Evolutionary conservation across 371 early-diverging fungal genomes (phyloP), one percentile per base, ranked within the genome.

Genomic region (Apophysomyces trapeziformis): DNA sequence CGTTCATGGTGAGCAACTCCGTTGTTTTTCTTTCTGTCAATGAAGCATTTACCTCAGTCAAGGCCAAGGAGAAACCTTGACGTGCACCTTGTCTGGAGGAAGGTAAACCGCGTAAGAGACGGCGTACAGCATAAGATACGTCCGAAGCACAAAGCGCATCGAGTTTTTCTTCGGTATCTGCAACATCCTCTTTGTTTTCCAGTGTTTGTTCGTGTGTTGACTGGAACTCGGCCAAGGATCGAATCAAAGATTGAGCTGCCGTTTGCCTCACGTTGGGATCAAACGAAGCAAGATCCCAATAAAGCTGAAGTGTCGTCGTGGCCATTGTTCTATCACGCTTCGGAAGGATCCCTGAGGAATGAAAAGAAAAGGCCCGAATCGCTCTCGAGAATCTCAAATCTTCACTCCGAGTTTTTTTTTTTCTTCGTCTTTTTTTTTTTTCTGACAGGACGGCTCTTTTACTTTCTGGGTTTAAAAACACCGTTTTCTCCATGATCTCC

Each of bases 41-140:
- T 26, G 32, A 26, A 26, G 32, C 26, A 7, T 18, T 63, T 82
- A 87, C 87, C 78, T 97, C 97, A 5, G 95, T 92, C 62, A 98
- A 83, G n/a, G 95, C 95, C 38, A 96, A 79, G 6, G 96, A 88
- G 75, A 95, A 98, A 13, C 98, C 98, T 70, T 96, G 96, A 63
- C 98, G 85, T 18, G 98, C 96, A 39, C 91, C 96, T 66, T 93
- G 91, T 63, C 96, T 86, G 8, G 93, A 88, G 63, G 93, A 92
- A 32, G 94, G 86, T 61, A 98, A 81, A 71, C 98, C 98, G 62
- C 92, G 82, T 58, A 96, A 73, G 57, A 98, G 85, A 69, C 98
- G 90, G 70, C 89, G 90, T n/a, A 96, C 74, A 5, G 92, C 93
- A 71, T 98, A 98, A 7, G 90, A 75, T 11, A 96, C 92, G 67